phyloP scores from a whole-genome alignment of 108 stramenopile species.

The Conticribra weissflogii region DNA sequence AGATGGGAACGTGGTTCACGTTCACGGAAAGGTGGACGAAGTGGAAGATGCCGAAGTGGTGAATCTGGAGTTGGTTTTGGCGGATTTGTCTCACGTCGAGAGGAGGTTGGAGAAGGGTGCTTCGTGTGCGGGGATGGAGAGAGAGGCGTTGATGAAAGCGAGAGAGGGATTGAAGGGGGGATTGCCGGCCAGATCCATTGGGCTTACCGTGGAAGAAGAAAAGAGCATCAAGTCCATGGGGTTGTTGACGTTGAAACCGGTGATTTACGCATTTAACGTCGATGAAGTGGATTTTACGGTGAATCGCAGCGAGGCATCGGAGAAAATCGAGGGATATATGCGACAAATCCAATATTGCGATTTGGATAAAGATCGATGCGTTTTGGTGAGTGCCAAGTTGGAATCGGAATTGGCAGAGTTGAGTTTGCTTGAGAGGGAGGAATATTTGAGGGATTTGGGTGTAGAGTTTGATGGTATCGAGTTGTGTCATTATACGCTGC shows the following conservation, averaged over 20 bases:
- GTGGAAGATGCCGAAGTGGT: conserved; percentile 88
- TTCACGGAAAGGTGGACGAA: conserved; percentile 90
- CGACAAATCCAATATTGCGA: conserved; percentile 54
- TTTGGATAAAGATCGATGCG: conserved; percentile 43
- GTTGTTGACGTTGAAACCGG: conserved; percentile 83
- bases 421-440: conserved; percentile 54
- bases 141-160: conserved; percentile 66
- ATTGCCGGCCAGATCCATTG: conserved; percentile 64
- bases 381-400: conserved; percentile 84
- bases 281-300: conserved; percentile 79
- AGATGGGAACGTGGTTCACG: conserved; percentile 81
- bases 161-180: conserved; percentile 56
- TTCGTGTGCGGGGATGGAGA: conserved; percentile 58
- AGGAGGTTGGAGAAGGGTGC: conserved; percentile 75
- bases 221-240: conserved; percentile 67
- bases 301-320: conserved; percentile 45
- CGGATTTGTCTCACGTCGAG: conserved; percentile 89
- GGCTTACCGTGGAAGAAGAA: conserved; percentile 50
- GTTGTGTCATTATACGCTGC: conserved; percentile 43
- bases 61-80: conserved; percentile 85
- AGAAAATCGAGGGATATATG: conserved; percentile 55
- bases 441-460: conserved; percentile 71
- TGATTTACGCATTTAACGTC: conserved; percentile 92
- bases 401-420: conserved; percentile 67
- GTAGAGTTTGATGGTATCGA: conserved; percentile 37